Conservation (phyloP, 495 filamentous ascomycete species). For the Letharia columbiana region DNA sequence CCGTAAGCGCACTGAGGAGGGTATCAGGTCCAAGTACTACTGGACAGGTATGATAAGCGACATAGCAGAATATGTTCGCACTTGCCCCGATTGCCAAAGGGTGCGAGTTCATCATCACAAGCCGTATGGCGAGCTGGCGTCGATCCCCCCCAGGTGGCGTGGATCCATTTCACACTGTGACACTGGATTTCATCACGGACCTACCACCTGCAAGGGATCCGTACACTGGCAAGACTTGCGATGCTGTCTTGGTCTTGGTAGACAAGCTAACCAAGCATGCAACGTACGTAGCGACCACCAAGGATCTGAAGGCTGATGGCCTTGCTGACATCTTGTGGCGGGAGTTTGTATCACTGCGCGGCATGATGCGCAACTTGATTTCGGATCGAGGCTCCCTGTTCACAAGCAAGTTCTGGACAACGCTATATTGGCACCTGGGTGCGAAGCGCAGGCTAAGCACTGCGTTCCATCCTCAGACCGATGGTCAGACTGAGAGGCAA, state of each 20-base stretch:
- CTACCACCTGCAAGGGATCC: neutral
- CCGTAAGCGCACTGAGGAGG: neutral
- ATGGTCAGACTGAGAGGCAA: too few species aligned
- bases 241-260: conserved; percentile 23
- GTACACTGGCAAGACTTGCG: neutral
- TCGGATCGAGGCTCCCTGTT: conserved; percentile 16
- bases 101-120: neutral
- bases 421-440: conserved; percentile 6
- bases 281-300: conserved; percentile 11
- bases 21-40: too few species aligned
- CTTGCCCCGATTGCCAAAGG: too few species aligned
- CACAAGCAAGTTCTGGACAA: conserved; percentile 16
- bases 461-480: neutral
- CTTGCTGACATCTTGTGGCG: conserved; percentile 10
- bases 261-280: conserved; percentile 19
- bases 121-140: neutral
- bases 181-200: too few species aligned
- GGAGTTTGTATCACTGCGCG: neutral
- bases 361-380: conserved; percentile 5
- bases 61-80: too few species aligned
- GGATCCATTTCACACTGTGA: neutral
- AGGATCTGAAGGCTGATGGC: neutral
- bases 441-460: neutral
- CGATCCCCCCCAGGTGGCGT: neutral
- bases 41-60: too few species aligned